Evolutionary conservation across 1,284 basidiomycete species (phyloP).

Genomic region (Boletus holoroseus): DNA sequence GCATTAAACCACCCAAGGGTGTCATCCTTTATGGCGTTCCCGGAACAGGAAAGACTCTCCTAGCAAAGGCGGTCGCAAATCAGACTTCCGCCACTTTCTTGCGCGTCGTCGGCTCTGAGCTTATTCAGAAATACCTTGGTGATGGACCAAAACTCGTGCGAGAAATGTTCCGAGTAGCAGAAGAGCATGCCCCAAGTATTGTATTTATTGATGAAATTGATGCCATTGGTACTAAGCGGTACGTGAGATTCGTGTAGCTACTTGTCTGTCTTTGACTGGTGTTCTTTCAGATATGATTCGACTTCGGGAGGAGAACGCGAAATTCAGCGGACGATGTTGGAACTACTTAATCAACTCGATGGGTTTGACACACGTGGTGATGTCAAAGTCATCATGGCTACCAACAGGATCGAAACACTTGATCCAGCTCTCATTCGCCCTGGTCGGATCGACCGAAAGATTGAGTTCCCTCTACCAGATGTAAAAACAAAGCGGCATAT

Average conservation of each 20-base stretch:
- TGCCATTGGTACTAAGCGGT: constrained; percentile 97
- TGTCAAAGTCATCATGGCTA: constrained; percentile 96
- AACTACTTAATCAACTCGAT: constrained; percentile 96
- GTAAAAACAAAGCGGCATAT: constrained; percentile 98
- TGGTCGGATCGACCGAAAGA: constrained; percentile 98
- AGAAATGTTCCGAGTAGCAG: constrained; percentile 94
- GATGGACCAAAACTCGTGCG: constrained; percentile 99
- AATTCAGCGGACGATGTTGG: constrained; percentile 99
- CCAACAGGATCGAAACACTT: constrained; percentile 90
- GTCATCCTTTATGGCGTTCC: constrained; percentile 99
- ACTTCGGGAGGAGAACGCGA: constrained; percentile 98
- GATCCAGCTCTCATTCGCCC: constrained; percentile 97
- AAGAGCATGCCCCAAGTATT: constrained; percentile 97
- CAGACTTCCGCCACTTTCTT: constrained; percentile 99
- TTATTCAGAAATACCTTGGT: constrained; percentile 99
- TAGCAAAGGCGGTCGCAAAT: constrained; percentile 98
- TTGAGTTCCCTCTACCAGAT: constrained; percentile 92
- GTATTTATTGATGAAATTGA: constrained; percentile 99
- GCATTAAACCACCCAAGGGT: constrained; percentile 97
- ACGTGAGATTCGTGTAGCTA: constrained; percentile 23
- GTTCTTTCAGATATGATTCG: constrained; percentile 74
- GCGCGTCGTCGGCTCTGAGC: constrained; percentile 95
- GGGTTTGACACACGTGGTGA: constrained; percentile 99
- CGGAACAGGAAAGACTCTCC: constrained; percentile 96
- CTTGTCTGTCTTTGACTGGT: constrained; percentile 2